Evolutionary conservation across 257 asterid genomes (phyloP).

Genomic region (Penstemon barbatus): DNA sequence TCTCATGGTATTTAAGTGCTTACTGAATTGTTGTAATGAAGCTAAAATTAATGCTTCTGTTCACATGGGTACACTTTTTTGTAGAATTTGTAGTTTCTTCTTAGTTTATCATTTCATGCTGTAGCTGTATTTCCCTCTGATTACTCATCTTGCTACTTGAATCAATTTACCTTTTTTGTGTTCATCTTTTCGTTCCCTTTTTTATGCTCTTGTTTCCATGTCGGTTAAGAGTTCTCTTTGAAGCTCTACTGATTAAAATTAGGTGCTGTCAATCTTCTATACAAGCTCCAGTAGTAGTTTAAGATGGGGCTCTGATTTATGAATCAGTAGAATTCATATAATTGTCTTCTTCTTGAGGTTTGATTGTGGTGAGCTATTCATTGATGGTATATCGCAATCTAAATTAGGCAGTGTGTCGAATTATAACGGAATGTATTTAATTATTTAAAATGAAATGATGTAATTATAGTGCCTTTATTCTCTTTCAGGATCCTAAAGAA

Average conservation of each 20-base stretch:
- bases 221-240: constrained; percentile 4
- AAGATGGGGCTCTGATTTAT: constrained; percentile 19
- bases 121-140: constrained; percentile 17
- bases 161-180: neutral
- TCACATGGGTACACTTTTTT: constrained; percentile 1
- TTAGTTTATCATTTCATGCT: constrained; percentile 7
- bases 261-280: constrained; percentile 5
- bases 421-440: constrained; percentile 1
- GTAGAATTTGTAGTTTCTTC: constrained; percentile 4
- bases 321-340: constrained; percentile 9
- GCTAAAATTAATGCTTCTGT: constrained; percentile 9
- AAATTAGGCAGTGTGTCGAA: constrained; percentile 19
- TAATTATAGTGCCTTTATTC: constrained; percentile 24
- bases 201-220: constrained; percentile 17
- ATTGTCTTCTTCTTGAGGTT: constrained; percentile 4
- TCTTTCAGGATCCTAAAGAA: constrained; percentile 61
- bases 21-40: constrained; percentile 1
- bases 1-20: constrained; percentile 14
- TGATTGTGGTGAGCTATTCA: constrained; percentile 6
- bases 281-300: neutral
- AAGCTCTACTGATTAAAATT: neutral
- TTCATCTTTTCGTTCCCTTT: constrained; percentile 11
- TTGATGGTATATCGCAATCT: constrained; percentile 1
- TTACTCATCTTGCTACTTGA: neutral
- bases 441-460: constrained; percentile 19